These are phyloP conservation scores for Carpinus viminea DNA, from an alignment of 306 rosid genomes.

Conservation along the genomic window DNA sequence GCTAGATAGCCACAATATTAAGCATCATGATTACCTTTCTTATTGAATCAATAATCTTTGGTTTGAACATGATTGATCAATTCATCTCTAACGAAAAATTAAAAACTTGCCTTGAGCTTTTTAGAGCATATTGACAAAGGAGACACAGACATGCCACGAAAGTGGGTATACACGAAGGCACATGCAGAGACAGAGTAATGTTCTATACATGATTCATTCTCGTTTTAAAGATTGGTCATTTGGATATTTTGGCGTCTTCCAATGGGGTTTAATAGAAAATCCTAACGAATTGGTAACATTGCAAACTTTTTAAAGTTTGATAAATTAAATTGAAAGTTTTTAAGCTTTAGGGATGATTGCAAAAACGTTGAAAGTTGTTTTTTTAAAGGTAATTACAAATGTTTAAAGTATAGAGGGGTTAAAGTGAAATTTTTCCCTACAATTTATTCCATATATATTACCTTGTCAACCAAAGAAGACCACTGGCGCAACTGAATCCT, in stretches of 20 bases:
- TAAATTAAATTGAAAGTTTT: too few species aligned
- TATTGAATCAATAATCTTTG: neutral
- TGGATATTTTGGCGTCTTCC: too few species aligned
- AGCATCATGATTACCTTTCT: neutral
- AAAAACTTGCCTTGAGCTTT: neutral
- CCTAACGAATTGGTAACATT: too few species aligned
- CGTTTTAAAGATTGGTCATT: too few species aligned
- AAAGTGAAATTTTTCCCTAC: too few species aligned
- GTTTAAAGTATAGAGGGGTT: too few species aligned
- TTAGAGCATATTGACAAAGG: neutral
- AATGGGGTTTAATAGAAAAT: too few species aligned
- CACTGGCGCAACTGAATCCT: conserved; percentile 87
- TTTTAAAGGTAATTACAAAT: too few species aligned
- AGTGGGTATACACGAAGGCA: neutral
- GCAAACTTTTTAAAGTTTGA: too few species aligned
- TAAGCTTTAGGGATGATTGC: too few species aligned
- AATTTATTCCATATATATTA: conserved; percentile 25
- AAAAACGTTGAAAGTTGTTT: too few species aligned
- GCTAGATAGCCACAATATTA: neutral
- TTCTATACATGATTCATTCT: too few species aligned
- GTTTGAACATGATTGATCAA: neutral
- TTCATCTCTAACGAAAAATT: neutral
- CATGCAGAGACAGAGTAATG: neutral
- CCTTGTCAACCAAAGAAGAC: conserved; percentile 99
- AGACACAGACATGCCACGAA: neutral